Base-by-base conservation (phyloP, 2,329 filamentous ascomycete genomes). In the Phyllosticta citribraziliensis region DNA sequence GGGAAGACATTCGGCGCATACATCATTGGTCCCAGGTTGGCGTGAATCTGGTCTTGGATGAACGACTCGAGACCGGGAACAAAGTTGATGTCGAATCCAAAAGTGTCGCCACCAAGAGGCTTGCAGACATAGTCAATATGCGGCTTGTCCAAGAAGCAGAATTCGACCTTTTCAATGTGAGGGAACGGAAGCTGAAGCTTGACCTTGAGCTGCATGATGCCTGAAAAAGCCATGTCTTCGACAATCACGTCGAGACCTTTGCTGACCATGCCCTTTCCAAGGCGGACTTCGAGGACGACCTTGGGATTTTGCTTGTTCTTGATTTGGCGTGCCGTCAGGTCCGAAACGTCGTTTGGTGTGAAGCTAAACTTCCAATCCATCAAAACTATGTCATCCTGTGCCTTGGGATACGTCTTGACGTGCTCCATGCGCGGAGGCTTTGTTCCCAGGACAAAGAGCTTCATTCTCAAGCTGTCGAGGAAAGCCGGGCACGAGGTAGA, bases 351-450 rank as follows among this genome's bases (percentile, higher is more conserved):
- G 67, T 94, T 97, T 35, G 94, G 94, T 0, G 90, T 97, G 78
- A 99, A 99, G 80, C 93, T 97, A 76, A 99, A 99, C 70, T 96
- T 96, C 94, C 94, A 99, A 73, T 99, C 94, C 94, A 99, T 99
- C 70, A 97, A 84, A 52, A 99, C 91, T 62, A 92, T 87, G 70
- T 99, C 94, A 65, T 97, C 92, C 67, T 97, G 91, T 1, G 89
- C 90, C 74, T 94, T 96, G 62, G 93, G 93, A 68, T 99, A 97
- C 0, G 94, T 96, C 80, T 96, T 97, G 74, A 99, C 94, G 70
- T 97, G 92, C 76, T 99, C 94, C 80, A 99, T 84, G 30, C 94
- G 86, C 5, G 95, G 95, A 27, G 94, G 93, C 76, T 99, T 99
- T 9, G 89, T 92, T 61, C 94, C 94, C 14, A 99, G 83, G 0